phyloP scores from a whole-genome alignment of 768 basidiomycete genomes.

The Rhodotorula paludigena region DNA sequence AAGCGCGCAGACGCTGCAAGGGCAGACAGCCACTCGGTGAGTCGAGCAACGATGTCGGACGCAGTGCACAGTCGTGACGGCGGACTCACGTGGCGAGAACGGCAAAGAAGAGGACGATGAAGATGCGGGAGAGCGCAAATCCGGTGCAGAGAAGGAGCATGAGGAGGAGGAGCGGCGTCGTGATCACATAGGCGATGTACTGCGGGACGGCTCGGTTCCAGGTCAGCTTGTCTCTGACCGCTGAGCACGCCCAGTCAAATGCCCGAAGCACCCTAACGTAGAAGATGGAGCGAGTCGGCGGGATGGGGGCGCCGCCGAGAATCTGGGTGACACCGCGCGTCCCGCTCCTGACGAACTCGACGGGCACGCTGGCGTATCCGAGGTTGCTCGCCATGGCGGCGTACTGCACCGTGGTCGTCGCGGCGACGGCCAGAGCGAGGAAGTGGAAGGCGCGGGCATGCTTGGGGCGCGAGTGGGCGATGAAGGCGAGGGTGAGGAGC shows the following conservation, averaged over 20 bases:
- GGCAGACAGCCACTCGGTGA: background rate
- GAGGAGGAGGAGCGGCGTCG: constrained; percentile 19
- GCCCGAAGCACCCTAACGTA: background rate
- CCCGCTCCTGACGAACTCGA: constrained; percentile 17
- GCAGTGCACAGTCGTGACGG: no score
- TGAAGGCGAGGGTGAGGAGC: background rate
- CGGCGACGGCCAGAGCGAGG: constrained; percentile 11
- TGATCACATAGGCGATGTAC: constrained; percentile 17
- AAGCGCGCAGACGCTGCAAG: constrained; percentile 6
- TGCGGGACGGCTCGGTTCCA: background rate
- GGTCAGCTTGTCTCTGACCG: background rate
- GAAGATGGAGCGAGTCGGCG: constrained; percentile 17
- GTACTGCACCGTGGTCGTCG: constrained; percentile 11
- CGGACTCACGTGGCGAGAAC: background rate
- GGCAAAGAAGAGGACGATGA: constrained; percentile 21
- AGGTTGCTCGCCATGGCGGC: constrained; percentile 12
- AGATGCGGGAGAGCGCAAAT: constrained; percentile 20
- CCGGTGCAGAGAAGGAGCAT: constrained; percentile 16
- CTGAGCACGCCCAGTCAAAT: background rate
- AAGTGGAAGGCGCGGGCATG: constrained; percentile 19
- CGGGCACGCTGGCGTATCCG: constrained; percentile 9
- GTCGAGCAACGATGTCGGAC: background rate
- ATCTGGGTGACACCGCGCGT: constrained; percentile 11
- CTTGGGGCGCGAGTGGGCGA: constrained; percentile 2
- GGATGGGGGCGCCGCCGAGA: constrained; percentile 1